Percentiles rank a stretch among this genome's conserved stretches.
These are phyloP conservation scores for Amphibolis antarctica DNA, from an alignment of 106 monocot species.

Conservation along the genomic window DNA sequence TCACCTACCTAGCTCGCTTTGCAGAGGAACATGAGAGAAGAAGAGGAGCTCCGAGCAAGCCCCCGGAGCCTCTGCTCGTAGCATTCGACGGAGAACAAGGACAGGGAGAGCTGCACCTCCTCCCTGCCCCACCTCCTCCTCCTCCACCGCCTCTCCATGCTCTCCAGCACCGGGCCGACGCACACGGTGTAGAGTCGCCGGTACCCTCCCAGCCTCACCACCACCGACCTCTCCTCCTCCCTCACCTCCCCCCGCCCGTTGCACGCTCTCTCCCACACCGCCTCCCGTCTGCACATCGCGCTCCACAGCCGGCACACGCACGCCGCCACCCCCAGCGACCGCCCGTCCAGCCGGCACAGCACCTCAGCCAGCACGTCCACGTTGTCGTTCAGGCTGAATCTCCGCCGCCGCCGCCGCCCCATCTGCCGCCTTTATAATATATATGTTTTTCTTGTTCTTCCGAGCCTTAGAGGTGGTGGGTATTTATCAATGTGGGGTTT, in stretches of 20 bases:
- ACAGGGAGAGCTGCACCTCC: slow-evolving; percentile 21
- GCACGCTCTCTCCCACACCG: slow-evolving; percentile 55
- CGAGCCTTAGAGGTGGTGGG: neutral
- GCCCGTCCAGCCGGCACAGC: slow-evolving; percentile 41
- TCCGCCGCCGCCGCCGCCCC: neutral
- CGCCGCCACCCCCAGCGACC: slow-evolving; percentile 44
- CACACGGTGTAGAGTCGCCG: slow-evolving; percentile 14
- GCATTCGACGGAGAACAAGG: slow-evolving; percentile 22
- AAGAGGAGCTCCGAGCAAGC: slow-evolving; percentile 1
- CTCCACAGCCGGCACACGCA: slow-evolving; percentile 57
- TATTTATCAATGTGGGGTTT: neutral
- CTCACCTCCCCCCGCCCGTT: slow-evolving; percentile 10
- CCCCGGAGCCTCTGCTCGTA: slow-evolving; percentile 12
- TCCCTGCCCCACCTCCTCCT: slow-evolving; percentile 3
- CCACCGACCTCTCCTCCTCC: slow-evolving; percentile 15
- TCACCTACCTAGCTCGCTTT: no score
- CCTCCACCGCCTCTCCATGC: slow-evolving; percentile 3
- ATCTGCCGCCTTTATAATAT: neutral
- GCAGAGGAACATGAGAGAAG: slow-evolving; percentile 26
- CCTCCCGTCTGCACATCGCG: slow-evolving; percentile 23
- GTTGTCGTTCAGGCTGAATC: slow-evolving; percentile 44
- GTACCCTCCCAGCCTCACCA: slow-evolving; percentile 16
- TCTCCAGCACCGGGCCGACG: slow-evolving; percentile 16
- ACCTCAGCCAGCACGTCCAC: slow-evolving; percentile 53
- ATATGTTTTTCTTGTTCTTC: neutral